phyloP scores from a whole-genome alignment of 305 asterid genomes.

The Salvia sclarea region DNA sequence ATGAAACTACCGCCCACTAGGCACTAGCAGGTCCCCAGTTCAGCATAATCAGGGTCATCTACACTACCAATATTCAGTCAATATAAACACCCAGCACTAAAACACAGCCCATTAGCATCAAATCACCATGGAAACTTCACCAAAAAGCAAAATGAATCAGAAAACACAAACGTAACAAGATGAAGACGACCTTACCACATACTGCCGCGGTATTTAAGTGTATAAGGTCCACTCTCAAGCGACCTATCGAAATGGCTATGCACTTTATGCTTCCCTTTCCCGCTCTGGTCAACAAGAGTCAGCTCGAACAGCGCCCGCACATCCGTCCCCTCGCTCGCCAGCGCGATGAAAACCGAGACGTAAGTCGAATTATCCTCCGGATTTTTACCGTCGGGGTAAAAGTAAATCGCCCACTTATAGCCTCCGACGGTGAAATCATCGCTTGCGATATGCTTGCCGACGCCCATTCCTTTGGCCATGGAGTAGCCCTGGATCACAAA shows the following conservation, averaged over 20 bases:
- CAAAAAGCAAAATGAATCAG: background rate
- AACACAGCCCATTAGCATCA: background rate
- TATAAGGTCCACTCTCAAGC: constrained; percentile 89
- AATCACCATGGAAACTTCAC: background rate
- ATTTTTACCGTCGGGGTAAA: constrained; percentile 92
- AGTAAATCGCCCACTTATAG: constrained; percentile 93
- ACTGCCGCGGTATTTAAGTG: constrained; percentile 84
- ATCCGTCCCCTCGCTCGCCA: constrained; percentile 94
- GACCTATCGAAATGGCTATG: constrained; percentile 96
- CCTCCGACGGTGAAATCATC: constrained; percentile 92
- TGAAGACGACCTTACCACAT: constrained; percentile 64
- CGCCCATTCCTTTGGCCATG: constrained; percentile 89
- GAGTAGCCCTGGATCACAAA: constrained; percentile 92
- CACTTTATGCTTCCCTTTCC: constrained; percentile 89
- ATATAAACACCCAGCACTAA: background rate
- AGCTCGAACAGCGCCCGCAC: constrained; percentile 94
- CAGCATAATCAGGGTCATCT: background rate
- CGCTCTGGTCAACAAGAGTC: constrained; percentile 93
- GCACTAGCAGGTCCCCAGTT: background rate
- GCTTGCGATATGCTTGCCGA: constrained; percentile 93
- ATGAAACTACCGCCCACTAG: background rate
- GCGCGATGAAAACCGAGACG: constrained; percentile 84
- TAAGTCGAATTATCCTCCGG: constrained; percentile 87
- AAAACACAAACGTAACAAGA: background rate
- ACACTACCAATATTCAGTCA: background rate